These are phyloP conservation scores for Colletotrichum graminicola DNA, from an alignment of 2,329 filamentous ascomycete species.

Conservation along the genomic window DNA sequence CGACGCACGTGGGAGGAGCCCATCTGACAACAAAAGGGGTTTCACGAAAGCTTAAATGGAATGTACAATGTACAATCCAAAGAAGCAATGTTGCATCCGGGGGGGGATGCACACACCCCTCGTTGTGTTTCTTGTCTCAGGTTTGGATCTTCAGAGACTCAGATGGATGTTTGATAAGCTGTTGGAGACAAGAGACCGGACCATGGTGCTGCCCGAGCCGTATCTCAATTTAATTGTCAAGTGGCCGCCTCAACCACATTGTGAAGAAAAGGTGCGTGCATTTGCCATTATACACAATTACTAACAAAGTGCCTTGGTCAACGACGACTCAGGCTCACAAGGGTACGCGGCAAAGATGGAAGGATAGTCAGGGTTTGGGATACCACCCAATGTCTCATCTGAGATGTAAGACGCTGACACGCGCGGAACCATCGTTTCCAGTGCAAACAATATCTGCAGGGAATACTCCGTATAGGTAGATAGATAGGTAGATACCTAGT, in stretches of 20 bases:
- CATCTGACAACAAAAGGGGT: not conserved
- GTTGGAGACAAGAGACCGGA: not conserved
- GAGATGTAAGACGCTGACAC: constrained; percentile 20
- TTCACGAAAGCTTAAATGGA: constrained; percentile 8
- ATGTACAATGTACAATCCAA: not conserved
- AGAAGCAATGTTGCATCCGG: constrained; percentile 19
- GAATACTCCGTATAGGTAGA: constrained; percentile 5
- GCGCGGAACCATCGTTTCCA: constrained; percentile 7
- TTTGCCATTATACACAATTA: not conserved
- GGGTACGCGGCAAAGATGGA: constrained; percentile 7
- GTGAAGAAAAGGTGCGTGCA: not conserved
- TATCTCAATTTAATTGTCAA: not conserved
- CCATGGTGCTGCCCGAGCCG: not conserved
- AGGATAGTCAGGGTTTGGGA: not conserved
- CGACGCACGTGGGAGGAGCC: not conserved
- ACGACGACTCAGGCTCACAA: not conserved
- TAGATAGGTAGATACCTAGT: not conserved
- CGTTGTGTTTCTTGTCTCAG: constrained; percentile 17
- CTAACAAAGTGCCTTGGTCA: not conserved
- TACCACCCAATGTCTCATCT: not conserved
- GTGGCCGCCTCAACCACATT: not conserved
- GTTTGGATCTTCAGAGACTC: not conserved
- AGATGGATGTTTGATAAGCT: not conserved
- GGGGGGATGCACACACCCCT: not conserved
- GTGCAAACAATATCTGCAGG: not conserved